Evolutionary conservation across 2,329 filamentous ascomycete species (phyloP).

Genomic region (Leptographium procerum): DNA sequence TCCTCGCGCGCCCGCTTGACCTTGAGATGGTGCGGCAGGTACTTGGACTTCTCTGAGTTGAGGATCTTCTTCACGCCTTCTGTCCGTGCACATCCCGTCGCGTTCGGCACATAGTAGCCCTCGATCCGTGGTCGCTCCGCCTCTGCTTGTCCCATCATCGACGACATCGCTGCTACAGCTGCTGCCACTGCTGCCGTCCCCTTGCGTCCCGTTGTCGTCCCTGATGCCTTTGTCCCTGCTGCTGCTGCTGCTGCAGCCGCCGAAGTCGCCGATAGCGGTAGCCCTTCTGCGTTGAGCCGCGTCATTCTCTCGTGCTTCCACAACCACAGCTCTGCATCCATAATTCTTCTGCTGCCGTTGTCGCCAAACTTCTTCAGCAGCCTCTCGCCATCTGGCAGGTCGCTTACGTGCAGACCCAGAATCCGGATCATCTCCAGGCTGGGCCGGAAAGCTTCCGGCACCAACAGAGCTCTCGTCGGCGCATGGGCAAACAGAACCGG

Average conservation of each 20-base stretch:
- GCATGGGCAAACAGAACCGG: constrained; percentile 35
- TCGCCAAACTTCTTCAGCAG: constrained; percentile 36
- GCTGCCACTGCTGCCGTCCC: neutral
- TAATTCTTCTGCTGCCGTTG: constrained; percentile 26
- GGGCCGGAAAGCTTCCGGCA: constrained; percentile 33
- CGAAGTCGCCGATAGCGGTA: constrained; percentile 3
- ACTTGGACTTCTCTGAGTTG: constrained; percentile 96
- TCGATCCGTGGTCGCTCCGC: constrained; percentile 30
- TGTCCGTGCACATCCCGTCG: constrained; percentile 76
- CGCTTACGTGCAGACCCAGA: constrained; percentile 30
- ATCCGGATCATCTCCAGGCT: constrained; percentile 33
- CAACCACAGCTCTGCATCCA: constrained; percentile 42
- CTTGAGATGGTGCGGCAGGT: constrained; percentile 93
- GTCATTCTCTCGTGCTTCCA: constrained; percentile 46
- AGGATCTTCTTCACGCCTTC: constrained; percentile 93
- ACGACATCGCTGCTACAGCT: neutral
- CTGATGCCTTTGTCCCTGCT: neutral
- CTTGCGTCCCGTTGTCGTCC: neutral
- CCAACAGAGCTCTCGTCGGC: constrained; percentile 31
- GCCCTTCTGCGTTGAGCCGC: constrained; percentile 37
- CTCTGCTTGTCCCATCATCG: constrained; percentile 15
- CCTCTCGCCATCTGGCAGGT: constrained; percentile 36
- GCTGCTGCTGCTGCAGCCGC: neutral
- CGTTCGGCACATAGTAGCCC: constrained; percentile 73
- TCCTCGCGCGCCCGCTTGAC: constrained; percentile 86